Evolutionary conservation across 805 yeast species (phyloP), one percentile per base, ranked within the genome.

Genomic region (Starmerella etchellsii): DNA sequence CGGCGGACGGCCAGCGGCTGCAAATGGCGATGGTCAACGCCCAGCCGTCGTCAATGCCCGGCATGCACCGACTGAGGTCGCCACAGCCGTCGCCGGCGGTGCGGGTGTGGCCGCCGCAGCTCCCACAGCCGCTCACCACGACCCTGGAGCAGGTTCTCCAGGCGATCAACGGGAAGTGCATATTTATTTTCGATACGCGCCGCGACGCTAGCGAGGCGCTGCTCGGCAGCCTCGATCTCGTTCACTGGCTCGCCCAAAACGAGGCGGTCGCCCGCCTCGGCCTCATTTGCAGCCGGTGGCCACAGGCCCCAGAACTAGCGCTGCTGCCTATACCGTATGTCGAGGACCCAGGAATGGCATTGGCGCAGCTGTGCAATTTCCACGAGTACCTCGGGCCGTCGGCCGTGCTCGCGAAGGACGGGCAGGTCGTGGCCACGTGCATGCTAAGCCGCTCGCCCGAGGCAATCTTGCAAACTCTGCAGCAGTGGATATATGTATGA

Each of bases 341-440:
- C 1, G 47, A 47, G 34, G 63, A 58, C 43, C 48, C 47, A 10
- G 18, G 30, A 1, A 54, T 53, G 3, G 43, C 44, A 9, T 52
- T 59, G 4, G 62, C 59, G 8, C 36, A 39, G 16, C 51, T 51
- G 36, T 56, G 60, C 37, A 45, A 56, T 3, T 61, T 54, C 16
- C 29, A 54, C 25, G 56, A 54, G 28, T 61, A 59, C 3, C 40
- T 58, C n/a, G 64, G 63, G 3, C 61, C 63, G 10, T 56, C 60
- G 2, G 43, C 59, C 9, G 60, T 58, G 13, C 44, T 49, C 32
- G 49, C 58, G 11, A 54, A 52, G 15, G 41, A 52, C 33, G 42
- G 47, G 23, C 51, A 50, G 35, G 50, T 52, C 11, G 41, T 41
- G 29, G 45, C 53, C 4, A 50, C 56, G n/a, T 30, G 40, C 20